Base-by-base conservation (phyloP, 805 yeast species). In the Lipomyces chichibuensis region DNA sequence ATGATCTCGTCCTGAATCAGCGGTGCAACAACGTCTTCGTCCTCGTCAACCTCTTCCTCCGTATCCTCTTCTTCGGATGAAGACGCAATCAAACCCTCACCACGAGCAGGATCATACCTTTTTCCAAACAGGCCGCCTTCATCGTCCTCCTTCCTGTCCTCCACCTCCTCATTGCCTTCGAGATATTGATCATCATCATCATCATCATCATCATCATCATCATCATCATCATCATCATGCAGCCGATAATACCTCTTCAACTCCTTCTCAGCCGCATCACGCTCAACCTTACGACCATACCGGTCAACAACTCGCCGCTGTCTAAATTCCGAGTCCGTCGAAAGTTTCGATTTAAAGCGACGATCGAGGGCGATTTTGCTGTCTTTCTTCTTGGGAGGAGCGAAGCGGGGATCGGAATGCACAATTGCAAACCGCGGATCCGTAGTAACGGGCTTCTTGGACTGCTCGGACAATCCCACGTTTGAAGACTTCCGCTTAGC, bases 371-470 rank as follows among this genome's bases (percentile, higher is more conserved):
- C 87, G 51, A 92, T 89, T 76, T 89, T 90, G 68, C 87, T 79
- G 65, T 88, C 87, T 72, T 86, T 87, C 32, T 64, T 84, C 74
- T 83, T 88, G 1, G 97, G 93, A 32, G 86, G 79, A 67, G 85
- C 88, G 80, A 94, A 95, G 70, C 97, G 83, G 3, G 98, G 98
- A 78, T 95, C 99, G 71, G 84, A 85, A 73, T 89, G 91, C 6
- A 94, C 89, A 8, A 87, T 81, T 8, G 89, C 79, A 77, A 94
- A 94, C 76, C 98, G 85, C 29, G 88, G 84, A 79, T 95, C 98
- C 2, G 78, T 74, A 1, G 88, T 84, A 5, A 83, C 79, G 5
- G 83, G 80, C 61, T 72, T 71, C 33, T 64, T 59, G 23, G 66
- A 53, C n/a, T 33, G 35, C 25, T n/a, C 49, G 57, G 43, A 8